phyloP scores from a whole-genome alignment of 2,329 filamentous ascomycete species.

The Scytalidium sp. region DNA sequence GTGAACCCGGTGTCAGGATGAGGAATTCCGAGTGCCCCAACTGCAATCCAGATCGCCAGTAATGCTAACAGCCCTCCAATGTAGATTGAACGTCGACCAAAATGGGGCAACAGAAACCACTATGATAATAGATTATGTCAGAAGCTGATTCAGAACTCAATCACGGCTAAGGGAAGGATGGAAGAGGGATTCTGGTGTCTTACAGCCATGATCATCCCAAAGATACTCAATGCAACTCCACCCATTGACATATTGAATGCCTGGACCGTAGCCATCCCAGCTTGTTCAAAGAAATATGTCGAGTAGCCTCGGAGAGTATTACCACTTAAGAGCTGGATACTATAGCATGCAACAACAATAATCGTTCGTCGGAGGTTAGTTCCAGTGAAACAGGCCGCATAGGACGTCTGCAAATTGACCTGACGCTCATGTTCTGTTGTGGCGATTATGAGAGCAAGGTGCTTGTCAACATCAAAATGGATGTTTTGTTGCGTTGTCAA shows the following conservation, averaged over 20 bases:
- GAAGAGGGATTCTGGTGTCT: constrained; percentile 42
- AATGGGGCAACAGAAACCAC: constrained; percentile 41
- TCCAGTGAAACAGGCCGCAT: constrained; percentile 45
- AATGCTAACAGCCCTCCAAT: constrained; percentile 54
- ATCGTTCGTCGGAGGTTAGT: constrained; percentile 44
- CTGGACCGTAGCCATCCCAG: constrained; percentile 42
- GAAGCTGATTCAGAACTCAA: constrained; percentile 3
- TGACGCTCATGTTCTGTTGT: constrained; percentile 51
- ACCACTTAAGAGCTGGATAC: constrained; percentile 57
- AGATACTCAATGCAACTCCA: constrained; percentile 38
- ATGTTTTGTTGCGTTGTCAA: constrained; percentile 28
- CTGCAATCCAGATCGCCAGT: constrained; percentile 43
- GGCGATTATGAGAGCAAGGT: constrained; percentile 50
- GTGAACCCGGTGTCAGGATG: constrained; percentile 33
- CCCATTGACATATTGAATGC: constrained; percentile 52
- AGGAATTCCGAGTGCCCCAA: constrained; percentile 25
- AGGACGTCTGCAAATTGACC: constrained; percentile 35
- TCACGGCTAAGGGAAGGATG: constrained; percentile 46
- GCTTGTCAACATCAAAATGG: constrained; percentile 36
- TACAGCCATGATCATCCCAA: constrained; percentile 48
- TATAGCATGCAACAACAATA: constrained; percentile 53
- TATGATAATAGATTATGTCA: constrained; percentile 24
- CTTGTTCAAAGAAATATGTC: constrained; percentile 55
- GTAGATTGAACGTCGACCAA: constrained; percentile 46
- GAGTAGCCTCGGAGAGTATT: constrained; percentile 60